A percentile compares a stretch with the other conserved stretches of the same genome.
Evolutionary conservation across 768 basidiomycete genomes (phyloP).

Genomic region (Trametes maxima): DNA sequence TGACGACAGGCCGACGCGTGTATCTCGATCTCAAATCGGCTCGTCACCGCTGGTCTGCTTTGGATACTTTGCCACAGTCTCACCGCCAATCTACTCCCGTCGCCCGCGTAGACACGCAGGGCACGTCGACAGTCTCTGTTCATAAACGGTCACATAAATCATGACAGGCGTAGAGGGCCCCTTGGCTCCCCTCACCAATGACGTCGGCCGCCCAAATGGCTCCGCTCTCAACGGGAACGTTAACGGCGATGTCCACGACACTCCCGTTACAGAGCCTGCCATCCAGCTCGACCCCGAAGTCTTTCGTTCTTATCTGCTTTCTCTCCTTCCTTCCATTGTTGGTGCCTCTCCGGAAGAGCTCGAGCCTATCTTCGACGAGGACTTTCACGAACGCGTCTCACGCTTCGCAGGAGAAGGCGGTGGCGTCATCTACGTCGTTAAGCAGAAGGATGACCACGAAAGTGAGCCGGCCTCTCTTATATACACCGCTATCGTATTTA

Average conservation of each 20-base stretch:
- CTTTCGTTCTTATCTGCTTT: slow-evolving; percentile 70
- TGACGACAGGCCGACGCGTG: neutral
- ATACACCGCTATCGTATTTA: neutral
- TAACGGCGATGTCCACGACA: slow-evolving; percentile 31
- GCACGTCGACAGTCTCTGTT: no score
- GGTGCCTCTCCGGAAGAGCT: slow-evolving; percentile 70
- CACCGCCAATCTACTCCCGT: neutral
- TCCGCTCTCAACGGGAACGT: slow-evolving; percentile 21
- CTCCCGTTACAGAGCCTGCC: slow-evolving; percentile 37
- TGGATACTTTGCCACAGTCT: slow-evolving; percentile 2
- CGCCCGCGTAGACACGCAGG: slow-evolving; percentile 1
- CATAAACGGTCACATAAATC: slow-evolving; percentile 23
- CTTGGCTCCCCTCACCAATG: slow-evolving; percentile 22
- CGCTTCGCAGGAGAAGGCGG: slow-evolving; percentile 78
- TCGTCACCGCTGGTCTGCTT: neutral
- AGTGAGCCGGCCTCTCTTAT: slow-evolving; percentile 45
- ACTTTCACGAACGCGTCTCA: slow-evolving; percentile 73
- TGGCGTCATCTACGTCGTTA: slow-evolving; percentile 81
- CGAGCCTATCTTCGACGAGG: slow-evolving; percentile 65
- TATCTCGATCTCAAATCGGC: neutral
- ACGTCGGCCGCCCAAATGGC: slow-evolving; percentile 22
- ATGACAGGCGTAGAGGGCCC: slow-evolving; percentile 23
- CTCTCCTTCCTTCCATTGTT: slow-evolving; percentile 80
- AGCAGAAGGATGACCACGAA: slow-evolving; percentile 73
- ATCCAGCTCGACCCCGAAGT: slow-evolving; percentile 65